Conservation (phyloP, 108 stramenopile genomes). For the Skeletonema tropicum region DNA sequence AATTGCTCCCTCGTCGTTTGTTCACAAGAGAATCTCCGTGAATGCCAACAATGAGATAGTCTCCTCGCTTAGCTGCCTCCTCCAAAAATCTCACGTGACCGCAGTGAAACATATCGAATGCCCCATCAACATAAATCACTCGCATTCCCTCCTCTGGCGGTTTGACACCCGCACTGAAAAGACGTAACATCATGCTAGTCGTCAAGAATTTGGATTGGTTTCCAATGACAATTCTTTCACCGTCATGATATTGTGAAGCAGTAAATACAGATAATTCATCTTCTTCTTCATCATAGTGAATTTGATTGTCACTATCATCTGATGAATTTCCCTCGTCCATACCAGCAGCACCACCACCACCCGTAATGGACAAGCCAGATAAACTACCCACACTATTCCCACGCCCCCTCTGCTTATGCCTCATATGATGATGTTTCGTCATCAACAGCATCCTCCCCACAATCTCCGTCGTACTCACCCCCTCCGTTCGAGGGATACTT, state of each 20-base stretch:
- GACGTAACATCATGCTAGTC: slow-evolving; percentile 88
- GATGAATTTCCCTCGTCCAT: neutral
- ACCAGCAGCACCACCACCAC: neutral
- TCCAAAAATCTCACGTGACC: slow-evolving; percentile 94
- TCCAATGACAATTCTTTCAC: slow-evolving; percentile 38
- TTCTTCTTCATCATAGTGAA: slow-evolving; percentile 19
- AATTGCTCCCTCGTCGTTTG: slow-evolving; percentile 74
- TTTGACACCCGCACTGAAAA: slow-evolving; percentile 89
- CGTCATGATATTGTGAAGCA: slow-evolving; percentile 20
- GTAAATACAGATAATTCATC: slow-evolving; percentile 34
- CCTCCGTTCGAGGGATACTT: slow-evolving; percentile 97
- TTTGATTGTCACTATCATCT: slow-evolving; percentile 50
- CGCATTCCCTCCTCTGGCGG: slow-evolving; percentile 83
- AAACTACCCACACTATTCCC: slow-evolving; percentile 34
- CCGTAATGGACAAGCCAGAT: slow-evolving; percentile 24
- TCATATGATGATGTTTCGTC: slow-evolving; percentile 90
- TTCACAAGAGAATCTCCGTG: slow-evolving; percentile 96
- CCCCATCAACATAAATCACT: slow-evolving; percentile 97
- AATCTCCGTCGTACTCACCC: slow-evolving; percentile 98
- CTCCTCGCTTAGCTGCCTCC: slow-evolving; percentile 82
- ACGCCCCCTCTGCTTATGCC: slow-evolving; percentile 8
- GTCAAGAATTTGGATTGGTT: slow-evolving; percentile 91
- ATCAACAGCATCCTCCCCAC: slow-evolving; percentile 97
- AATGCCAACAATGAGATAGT: slow-evolving; percentile 98
- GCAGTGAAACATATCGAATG: slow-evolving; percentile 99